phyloP scores from a whole-genome alignment of 208 protist genomes.

The Crithidia mellificae region DNA sequence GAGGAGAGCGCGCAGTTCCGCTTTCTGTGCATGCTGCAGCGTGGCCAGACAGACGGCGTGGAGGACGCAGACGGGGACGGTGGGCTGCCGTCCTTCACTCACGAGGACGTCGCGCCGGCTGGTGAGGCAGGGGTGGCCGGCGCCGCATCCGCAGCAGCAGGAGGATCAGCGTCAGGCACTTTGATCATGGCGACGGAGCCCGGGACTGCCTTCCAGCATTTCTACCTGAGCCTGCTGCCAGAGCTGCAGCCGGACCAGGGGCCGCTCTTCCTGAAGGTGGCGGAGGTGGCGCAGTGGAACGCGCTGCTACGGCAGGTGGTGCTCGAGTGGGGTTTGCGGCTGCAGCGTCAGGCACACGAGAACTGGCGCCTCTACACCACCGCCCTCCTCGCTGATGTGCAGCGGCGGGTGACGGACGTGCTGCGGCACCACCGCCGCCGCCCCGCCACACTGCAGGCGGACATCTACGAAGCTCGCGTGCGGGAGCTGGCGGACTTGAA shows the following conservation, averaged over 20 bases:
- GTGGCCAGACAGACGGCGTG: slow-evolving; percentile 2
- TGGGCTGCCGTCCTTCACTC: too few species aligned
- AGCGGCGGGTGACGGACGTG: slow-evolving; percentile 60
- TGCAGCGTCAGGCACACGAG: slow-evolving; percentile 33
- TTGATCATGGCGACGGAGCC: not conserved
- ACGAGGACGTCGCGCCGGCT: too few species aligned
- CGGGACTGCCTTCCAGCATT: slow-evolving; percentile 20
- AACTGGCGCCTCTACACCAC: slow-evolving; percentile 40
- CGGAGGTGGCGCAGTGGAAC: slow-evolving; percentile 40
- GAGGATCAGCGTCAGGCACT: too few species aligned
- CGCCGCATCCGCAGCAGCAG: too few species aligned
- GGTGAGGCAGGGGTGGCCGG: too few species aligned
- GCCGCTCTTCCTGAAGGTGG: slow-evolving; percentile 43
- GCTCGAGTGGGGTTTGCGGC: slow-evolving; percentile 50
- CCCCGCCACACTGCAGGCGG: slow-evolving; percentile 75
- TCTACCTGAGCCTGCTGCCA: slow-evolving; percentile 34
- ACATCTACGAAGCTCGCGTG: slow-evolving; percentile 75
- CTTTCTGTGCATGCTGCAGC: slow-evolving; percentile 23
- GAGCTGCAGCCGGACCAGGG: slow-evolving; percentile 38
- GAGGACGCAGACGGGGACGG: not conserved
- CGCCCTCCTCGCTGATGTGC: slow-evolving; percentile 33
- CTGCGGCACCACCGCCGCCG: slow-evolving; percentile 81
- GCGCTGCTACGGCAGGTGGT: slow-evolving; percentile 35
- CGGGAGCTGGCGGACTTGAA: slow-evolving; percentile 67
- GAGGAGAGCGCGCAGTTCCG: slow-evolving; percentile 16